These are phyloP conservation scores for Saturnispora diversa DNA, from an alignment of 805 yeast species.

Conservation along the genomic window DNA sequence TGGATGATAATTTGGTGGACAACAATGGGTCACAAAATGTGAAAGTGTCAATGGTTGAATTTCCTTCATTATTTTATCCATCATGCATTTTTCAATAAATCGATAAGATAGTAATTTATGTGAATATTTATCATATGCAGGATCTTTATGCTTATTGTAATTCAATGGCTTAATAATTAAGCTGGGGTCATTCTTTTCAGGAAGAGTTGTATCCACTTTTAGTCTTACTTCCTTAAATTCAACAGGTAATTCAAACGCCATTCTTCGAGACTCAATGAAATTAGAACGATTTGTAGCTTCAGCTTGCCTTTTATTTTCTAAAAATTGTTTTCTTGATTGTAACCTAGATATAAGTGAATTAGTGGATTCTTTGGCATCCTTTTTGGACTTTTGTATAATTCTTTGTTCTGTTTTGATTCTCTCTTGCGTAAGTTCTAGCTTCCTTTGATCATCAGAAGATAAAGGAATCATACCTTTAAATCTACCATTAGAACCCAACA, in stretches of 20 bases:
- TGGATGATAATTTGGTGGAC: constrained; percentile 59
- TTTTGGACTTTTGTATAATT: constrained; percentile 30
- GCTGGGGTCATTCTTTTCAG: background rate
- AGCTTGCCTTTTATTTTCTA: constrained; percentile 2
- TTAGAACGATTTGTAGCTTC: constrained; percentile 1
- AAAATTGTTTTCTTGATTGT: background rate
- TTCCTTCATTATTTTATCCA: constrained; percentile 36
- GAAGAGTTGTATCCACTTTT: constrained; percentile 1
- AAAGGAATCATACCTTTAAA: constrained; percentile 1
- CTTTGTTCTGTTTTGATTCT: background rate
- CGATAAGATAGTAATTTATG: constrained; percentile 37
- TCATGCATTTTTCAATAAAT: constrained; percentile 33
- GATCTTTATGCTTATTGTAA: constrained; percentile 9
- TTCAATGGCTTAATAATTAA: background rate
- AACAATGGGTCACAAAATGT: constrained; percentile 53
- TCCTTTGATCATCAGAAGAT: background rate
- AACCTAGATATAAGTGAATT: constrained; percentile 2
- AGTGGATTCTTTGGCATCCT: background rate
- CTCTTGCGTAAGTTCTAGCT: background rate
- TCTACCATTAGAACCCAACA: constrained; percentile 2
- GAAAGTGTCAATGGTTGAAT: constrained; percentile 50
- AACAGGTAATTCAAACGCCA: constrained; percentile 9
- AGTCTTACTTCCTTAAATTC: constrained; percentile 5
- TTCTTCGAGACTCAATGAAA: background rate
- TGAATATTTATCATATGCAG: constrained; percentile 34